Conservation (phyloP, 495 filamentous ascomycete genomes). For the Podospora australis region DNA sequence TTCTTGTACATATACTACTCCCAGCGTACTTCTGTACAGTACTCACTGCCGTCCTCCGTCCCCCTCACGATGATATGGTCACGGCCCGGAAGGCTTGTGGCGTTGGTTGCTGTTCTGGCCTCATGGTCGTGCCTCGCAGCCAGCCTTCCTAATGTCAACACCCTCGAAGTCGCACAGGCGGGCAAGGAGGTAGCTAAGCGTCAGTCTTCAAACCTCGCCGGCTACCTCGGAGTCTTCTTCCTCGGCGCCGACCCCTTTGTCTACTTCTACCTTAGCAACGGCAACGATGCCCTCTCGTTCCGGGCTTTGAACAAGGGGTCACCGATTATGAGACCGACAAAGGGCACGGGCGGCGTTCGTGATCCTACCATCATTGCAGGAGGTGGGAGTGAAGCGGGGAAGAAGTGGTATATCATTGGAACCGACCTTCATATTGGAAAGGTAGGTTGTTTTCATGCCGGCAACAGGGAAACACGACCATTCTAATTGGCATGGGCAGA, state of each 20-base stretch:
- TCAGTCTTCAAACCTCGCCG: constrained; percentile 35
- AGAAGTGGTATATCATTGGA: constrained; percentile 51
- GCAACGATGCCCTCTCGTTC: constrained; percentile 42
- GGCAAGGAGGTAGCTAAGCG: constrained; percentile 18
- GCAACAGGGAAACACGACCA: background rate
- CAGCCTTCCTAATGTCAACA: background rate
- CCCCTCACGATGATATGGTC: background rate
- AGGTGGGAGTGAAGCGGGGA: constrained; percentile 39
- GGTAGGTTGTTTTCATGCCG: constrained; percentile 16
- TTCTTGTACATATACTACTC: background rate
- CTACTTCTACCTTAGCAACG: constrained; percentile 49
- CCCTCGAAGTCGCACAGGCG: constrained; percentile 2
- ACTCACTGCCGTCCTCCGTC: background rate
- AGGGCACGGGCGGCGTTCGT: constrained; percentile 44
- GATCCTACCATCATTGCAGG: constrained; percentile 44
- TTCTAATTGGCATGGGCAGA: constrained; percentile 33
- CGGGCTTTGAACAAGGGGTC: constrained; percentile 40
- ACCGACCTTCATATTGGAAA: constrained; percentile 48
- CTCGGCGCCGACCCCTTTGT: constrained; percentile 47
- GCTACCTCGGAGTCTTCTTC: constrained; percentile 48
- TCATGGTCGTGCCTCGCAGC: constrained; percentile 7
- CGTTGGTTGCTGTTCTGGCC: constrained; percentile 1
- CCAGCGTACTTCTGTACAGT: background rate
- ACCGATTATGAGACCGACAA: constrained; percentile 44
- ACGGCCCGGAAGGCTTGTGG: background rate